Conservation (phyloP, 495 filamentous ascomycete genomes). For the Bacidia rubella region DNA sequence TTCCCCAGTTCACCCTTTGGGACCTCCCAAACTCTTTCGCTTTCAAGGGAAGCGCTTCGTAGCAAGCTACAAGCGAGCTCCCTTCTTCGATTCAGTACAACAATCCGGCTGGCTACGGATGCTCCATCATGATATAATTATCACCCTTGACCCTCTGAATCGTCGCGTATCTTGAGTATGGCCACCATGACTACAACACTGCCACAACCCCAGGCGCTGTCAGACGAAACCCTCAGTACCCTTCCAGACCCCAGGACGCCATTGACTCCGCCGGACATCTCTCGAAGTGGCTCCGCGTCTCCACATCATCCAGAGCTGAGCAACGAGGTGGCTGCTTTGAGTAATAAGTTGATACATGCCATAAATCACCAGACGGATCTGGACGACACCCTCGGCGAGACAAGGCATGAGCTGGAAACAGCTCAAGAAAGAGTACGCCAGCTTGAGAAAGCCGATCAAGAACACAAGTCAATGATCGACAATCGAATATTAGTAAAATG, state of each 20-base stretch:
- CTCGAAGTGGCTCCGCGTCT: conserved; percentile 25
- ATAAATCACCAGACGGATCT: conserved; percentile 94
- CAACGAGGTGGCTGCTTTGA: conserved; percentile 78
- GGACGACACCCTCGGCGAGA: conserved; percentile 73
- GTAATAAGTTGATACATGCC: conserved; percentile 88
- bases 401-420: conserved; percentile 71
- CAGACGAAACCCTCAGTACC: conserved; percentile 35
- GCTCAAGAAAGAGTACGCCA: conserved; percentile 52
- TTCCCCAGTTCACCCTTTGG: too few species aligned
- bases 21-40: too few species aligned
- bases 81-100: too few species aligned
- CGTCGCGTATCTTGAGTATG: conserved; percentile 10
- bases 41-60: too few species aligned
- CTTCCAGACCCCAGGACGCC: conserved; percentile 36
- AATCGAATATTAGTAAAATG: conserved; percentile 57
- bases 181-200: conserved; percentile 18
- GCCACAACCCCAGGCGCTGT: conserved; percentile 20
- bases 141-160: background rate
- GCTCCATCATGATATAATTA: background rate
- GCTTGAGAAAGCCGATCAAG: conserved; percentile 53
- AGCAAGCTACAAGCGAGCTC: too few species aligned
- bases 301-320: conserved; percentile 65
- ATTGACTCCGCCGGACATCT: conserved; percentile 23
- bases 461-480: conserved; percentile 58
- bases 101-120: background rate